Evolutionary conservation across 2,329 filamentous ascomycete genomes (phyloP), one percentile per base, ranked within the genome.

Genomic region (Fusarium chlamydosporum): DNA sequence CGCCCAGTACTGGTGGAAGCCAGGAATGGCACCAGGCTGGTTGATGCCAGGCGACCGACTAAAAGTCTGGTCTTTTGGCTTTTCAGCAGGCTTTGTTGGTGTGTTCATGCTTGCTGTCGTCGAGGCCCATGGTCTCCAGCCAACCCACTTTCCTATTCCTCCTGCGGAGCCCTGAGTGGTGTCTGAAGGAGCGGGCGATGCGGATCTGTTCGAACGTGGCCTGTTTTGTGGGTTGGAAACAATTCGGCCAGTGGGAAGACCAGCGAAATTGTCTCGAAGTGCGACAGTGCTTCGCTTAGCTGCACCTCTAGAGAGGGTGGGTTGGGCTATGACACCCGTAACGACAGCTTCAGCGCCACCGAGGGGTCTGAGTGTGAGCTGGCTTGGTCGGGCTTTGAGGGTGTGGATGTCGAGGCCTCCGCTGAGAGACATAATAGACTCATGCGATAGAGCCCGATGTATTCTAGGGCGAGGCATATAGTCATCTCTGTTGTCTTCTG

Each of bases 351-450:
- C 87, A 38, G 83, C 82, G 58, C 82, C 83, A 60, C 85, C 87
- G 26, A 86, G 80, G 33, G 83, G 82, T 51, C 85, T 76, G 65
- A 88, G 75, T 23, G 90, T 87, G 61, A 96, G 85, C 73, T 96
- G 92, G 34, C 91, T 92, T 0, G 93, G 92, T 6, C 92, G 88
- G 2, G 86, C 85, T 73, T 91, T 90, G 6, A 96, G 84, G 0
- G 92, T 94, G 77, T 97, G 94, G 50, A 97, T 96, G 76, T 97
- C 95, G 77, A 97, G 90, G 3, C 94, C 94, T 6, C 93, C 94
- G 0, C 90, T 88, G 3, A 97, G 86, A 0, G 94, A 97, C 71
- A 97, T 87, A 65, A 97, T 90, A 18, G 93, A 97, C 76, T 97
- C 94, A 72, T 97, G 93, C 2, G 94, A 97, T 3, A 89, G 76